These are phyloP conservation scores for Periconia digitata DNA, from an alignment of 2,329 filamentous ascomycete genomes.

Conservation along the genomic window DNA sequence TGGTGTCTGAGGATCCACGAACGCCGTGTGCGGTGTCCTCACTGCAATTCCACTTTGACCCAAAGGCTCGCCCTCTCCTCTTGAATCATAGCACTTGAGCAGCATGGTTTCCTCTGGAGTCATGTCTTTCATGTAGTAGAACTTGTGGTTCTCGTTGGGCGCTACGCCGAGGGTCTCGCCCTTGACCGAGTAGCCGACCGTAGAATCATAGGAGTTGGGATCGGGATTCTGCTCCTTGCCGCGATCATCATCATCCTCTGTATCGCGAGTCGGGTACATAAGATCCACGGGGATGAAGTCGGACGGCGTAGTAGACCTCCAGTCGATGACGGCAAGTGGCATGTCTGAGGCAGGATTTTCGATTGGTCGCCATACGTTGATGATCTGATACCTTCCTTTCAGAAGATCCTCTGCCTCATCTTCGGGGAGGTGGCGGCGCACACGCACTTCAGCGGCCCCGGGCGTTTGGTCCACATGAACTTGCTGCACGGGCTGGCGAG, in stretches of 20 bases:
- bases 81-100: conserved; percentile 54
- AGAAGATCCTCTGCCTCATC: conserved; percentile 61
- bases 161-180: conserved; percentile 65
- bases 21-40: conserved; percentile 68
- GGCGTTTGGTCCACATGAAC: conserved; percentile 75
- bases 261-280: conserved; percentile 58
- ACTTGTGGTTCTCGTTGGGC: conserved; percentile 60
- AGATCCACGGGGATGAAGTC: conserved; percentile 65
- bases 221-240: conserved; percentile 61
- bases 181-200: conserved; percentile 62
- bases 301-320: conserved; percentile 56
- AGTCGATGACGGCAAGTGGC: conserved; percentile 70
- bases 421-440: conserved; percentile 60
- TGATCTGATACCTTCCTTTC: conserved; percentile 63
- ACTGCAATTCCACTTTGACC: conserved; percentile 46
- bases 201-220: conserved; percentile 48
- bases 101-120: conserved; percentile 57
- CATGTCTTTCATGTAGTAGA: conserved; percentile 71
- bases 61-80: conserved; percentile 45
- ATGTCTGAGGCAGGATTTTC: conserved; percentile 64
- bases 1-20: conserved; percentile 56
- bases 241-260: conserved; percentile 54
- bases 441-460: conserved; percentile 60
- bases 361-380: conserved; percentile 73
- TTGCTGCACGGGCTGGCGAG: conserved; percentile 67